phyloP scores from a whole-genome alignment of 2,329 filamentous ascomycete genomes.

The Fonsecaea nubica region DNA sequence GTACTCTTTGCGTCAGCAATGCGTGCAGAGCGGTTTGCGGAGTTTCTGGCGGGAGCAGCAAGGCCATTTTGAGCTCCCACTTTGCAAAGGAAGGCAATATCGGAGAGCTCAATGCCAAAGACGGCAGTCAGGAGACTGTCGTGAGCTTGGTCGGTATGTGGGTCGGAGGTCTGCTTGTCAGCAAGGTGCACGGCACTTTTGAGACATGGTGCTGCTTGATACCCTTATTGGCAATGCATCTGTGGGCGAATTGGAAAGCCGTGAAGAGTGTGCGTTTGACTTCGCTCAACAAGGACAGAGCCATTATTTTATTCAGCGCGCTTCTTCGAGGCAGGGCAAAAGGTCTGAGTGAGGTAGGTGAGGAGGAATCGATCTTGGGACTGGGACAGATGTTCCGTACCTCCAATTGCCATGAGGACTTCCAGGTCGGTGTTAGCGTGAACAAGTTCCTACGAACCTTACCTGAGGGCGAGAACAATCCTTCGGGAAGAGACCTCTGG shows the following conservation, averaged over 20 bases:
- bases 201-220: slow-evolving; percentile 78
- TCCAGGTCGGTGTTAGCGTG: slow-evolving; percentile 28
- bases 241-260: slow-evolving; percentile 84
- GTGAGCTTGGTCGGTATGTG: slow-evolving; percentile 89
- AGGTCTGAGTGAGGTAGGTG: slow-evolving; percentile 28
- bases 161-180: slow-evolving; percentile 79
- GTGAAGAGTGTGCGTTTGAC: slow-evolving; percentile 84
- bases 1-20: slow-evolving; percentile 65
- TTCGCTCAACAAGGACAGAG: slow-evolving; percentile 83
- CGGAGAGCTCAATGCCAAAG: slow-evolving; percentile 92
- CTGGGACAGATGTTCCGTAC: background rate
- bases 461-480: background rate
- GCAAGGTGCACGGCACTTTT: slow-evolving; percentile 70
- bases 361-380: slow-evolving; percentile 28
- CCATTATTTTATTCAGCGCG: slow-evolving; percentile 71
- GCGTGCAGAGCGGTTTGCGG: slow-evolving; percentile 76
- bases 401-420: background rate
- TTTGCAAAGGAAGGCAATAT: slow-evolving; percentile 88
- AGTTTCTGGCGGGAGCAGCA: slow-evolving; percentile 86
- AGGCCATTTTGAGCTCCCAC: slow-evolving; percentile 88
- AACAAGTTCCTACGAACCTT: slow-evolving; percentile 23
- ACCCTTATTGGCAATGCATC: slow-evolving; percentile 74
- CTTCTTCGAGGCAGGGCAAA: slow-evolving; percentile 39
- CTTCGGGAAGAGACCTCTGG: background rate
- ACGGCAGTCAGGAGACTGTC: slow-evolving; percentile 93